Percentiles rank a stretch among this genome's conserved stretches.
These are phyloP conservation scores for Lachnellula suecica DNA, from an alignment of 2,329 filamentous ascomycete species.

Conservation along the genomic window DNA sequence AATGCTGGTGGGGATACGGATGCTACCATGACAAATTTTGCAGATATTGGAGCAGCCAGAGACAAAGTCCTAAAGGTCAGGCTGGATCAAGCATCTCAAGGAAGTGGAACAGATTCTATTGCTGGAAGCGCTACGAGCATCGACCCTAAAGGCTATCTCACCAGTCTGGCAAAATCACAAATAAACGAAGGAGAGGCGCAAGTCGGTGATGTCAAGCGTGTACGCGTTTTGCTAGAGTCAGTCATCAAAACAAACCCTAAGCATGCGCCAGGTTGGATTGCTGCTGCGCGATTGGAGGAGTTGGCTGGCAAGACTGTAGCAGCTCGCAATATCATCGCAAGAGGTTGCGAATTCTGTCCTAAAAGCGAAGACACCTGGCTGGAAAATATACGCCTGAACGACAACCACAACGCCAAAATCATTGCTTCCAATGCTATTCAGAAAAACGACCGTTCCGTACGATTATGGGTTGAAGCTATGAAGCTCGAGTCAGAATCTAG, in stretches of 20 bases:
- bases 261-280: constrained; percentile 94
- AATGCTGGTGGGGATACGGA: constrained; percentile 55
- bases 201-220: constrained; percentile 93
- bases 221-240: constrained; percentile 87
- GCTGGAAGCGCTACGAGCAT: constrained; percentile 85
- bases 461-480: constrained; percentile 94
- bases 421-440: constrained; percentile 93
- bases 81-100: constrained; percentile 82
- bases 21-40: constrained; percentile 96
- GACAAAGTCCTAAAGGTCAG: constrained; percentile 96
- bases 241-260: constrained; percentile 97
- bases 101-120: constrained; percentile 65
- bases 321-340: constrained; percentile 82
- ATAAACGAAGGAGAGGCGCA: constrained; percentile 77
- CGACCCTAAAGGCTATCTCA: constrained; percentile 94
- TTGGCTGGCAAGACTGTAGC: constrained; percentile 88
- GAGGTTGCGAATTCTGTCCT: constrained; percentile 86
- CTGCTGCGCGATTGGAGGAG: constrained; percentile 88
- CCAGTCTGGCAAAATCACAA: constrained; percentile 81
- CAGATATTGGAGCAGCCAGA: constrained; percentile 91
- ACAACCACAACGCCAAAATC: constrained; percentile 89
- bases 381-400: constrained; percentile 91
- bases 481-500: constrained; percentile 79
- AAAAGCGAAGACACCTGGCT: constrained; percentile 96
- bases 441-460: constrained; percentile 83